These are phyloP conservation scores for Lagerstroemia speciosa DNA, from an alignment of 345 rosid species.

Conservation along the genomic window DNA sequence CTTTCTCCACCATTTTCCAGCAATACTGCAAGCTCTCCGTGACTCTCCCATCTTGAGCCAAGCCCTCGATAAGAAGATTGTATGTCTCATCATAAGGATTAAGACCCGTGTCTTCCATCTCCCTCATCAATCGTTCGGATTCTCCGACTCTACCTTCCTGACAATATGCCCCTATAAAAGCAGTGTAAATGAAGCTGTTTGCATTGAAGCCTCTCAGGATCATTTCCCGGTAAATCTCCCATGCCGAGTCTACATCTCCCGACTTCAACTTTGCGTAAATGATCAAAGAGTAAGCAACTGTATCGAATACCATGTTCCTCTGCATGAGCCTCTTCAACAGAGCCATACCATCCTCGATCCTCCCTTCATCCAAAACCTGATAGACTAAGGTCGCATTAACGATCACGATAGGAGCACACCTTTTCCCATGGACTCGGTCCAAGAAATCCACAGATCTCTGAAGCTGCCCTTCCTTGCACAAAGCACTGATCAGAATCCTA, in stretches of 20 bases:
- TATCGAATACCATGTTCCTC: slow-evolving; percentile 59
- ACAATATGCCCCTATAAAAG: slow-evolving; percentile 41
- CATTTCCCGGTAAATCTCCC: slow-evolving; percentile 57
- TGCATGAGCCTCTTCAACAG: slow-evolving; percentile 62
- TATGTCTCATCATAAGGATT: slow-evolving; percentile 53
- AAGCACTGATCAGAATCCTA: slow-evolving; percentile 37
- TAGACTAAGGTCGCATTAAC: slow-evolving; percentile 48
- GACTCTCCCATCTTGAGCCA: slow-evolving; percentile 36
- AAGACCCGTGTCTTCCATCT: slow-evolving; percentile 43
- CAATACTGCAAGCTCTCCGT: slow-evolving; percentile 34
- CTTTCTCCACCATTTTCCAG: slow-evolving; percentile 38
- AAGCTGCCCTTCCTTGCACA: slow-evolving; percentile 72
- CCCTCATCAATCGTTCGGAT: slow-evolving; percentile 36
- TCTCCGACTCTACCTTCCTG: slow-evolving; percentile 31
- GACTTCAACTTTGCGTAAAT: slow-evolving; percentile 34
- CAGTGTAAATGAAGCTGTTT: slow-evolving; percentile 50
- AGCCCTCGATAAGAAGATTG: slow-evolving; percentile 39
- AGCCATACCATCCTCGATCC: slow-evolving; percentile 34
- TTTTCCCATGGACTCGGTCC: slow-evolving; percentile 57
- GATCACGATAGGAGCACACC: slow-evolving; percentile 55
- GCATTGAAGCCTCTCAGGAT: slow-evolving; percentile 50
- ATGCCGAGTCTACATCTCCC: slow-evolving; percentile 41
- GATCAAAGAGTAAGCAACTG: slow-evolving; percentile 56
- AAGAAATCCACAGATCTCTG: slow-evolving; percentile 37
- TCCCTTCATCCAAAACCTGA: slow-evolving; percentile 43